phyloP scores from a whole-genome alignment of 208 protist genomes.

The Strigomonas culicis region DNA sequence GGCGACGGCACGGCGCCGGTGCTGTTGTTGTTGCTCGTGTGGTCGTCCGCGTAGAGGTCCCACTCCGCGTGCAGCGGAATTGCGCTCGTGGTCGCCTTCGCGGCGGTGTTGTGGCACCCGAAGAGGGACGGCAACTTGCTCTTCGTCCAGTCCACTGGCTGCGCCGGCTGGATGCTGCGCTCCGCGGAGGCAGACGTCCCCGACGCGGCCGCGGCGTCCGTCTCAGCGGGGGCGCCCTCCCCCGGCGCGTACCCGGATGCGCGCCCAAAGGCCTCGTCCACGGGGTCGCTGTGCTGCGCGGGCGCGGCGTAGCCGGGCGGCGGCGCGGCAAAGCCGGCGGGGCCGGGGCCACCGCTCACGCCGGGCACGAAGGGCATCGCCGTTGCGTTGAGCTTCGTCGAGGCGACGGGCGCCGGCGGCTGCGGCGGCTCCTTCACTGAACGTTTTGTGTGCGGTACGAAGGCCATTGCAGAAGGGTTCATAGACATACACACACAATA shows the following conservation, averaged over 20 bases:
- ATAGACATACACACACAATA: constrained; percentile 7
- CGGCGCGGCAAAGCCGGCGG: neutral
- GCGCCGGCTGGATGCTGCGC: constrained; percentile 32
- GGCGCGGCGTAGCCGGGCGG: neutral
- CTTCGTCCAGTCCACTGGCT: constrained; percentile 33
- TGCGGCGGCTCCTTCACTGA: constrained; percentile 9
- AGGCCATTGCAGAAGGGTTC: neutral
- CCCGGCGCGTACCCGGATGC: constrained; percentile 7
- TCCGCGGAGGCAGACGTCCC: constrained; percentile 13
- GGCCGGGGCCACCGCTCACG: constrained; percentile 6
- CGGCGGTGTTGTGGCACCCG: constrained; percentile 55
- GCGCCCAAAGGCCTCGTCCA: neutral
- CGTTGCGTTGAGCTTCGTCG: constrained; percentile 46
- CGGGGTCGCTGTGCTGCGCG: neutral
- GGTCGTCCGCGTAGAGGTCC: constrained; percentile 80
- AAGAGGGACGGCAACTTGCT: constrained; percentile 55
- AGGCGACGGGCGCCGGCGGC: constrained; percentile 14
- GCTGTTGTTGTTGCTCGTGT: constrained; percentile 29
- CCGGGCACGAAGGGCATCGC: constrained; percentile 64
- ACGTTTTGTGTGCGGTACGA: constrained; percentile 2
- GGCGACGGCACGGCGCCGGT: neutral
- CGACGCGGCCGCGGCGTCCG: constrained; percentile 13
- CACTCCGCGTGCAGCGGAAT: constrained; percentile 65
- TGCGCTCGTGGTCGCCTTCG: constrained; percentile 38
- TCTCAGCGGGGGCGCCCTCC: constrained; percentile 4